Evolutionary conservation across 345 rosid species (phyloP).

Genomic region (Odontarrhena argentea): DNA sequence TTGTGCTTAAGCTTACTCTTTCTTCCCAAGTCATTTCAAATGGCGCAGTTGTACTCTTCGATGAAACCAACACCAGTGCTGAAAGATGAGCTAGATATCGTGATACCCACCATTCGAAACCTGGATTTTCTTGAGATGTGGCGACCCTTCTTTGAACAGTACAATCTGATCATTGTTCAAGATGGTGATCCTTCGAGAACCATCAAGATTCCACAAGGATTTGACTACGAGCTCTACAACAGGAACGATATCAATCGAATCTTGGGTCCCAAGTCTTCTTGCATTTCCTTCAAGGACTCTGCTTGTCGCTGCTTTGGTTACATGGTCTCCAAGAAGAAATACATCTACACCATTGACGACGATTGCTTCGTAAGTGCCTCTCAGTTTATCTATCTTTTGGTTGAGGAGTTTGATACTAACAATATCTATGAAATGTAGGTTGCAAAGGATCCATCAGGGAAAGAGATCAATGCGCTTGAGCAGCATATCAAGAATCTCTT

Average conservation of each 20-base stretch:
- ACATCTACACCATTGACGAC: slow-evolving; percentile 64
- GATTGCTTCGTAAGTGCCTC: slow-evolving; percentile 60
- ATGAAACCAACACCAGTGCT: slow-evolving; percentile 33
- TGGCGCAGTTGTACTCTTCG: slow-evolving; percentile 35
- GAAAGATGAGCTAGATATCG: slow-evolving; percentile 41
- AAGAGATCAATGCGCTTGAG: slow-evolving; percentile 78
- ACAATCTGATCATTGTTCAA: slow-evolving; percentile 41
- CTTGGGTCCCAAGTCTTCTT: slow-evolving; percentile 41
- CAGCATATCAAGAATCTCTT: slow-evolving; percentile 82
- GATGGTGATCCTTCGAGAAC: slow-evolving; percentile 41
- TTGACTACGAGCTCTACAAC: slow-evolving; percentile 40
- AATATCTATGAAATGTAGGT: slow-evolving; percentile 50
- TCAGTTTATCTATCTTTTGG: neutral
- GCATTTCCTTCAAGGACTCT: slow-evolving; percentile 43
- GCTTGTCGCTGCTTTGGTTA: slow-evolving; percentile 66
- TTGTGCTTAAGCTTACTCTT: slow-evolving; percentile 3
- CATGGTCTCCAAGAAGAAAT: slow-evolving; percentile 64
- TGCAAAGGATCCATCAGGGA: slow-evolving; percentile 78
- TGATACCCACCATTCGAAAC: slow-evolving; percentile 42
- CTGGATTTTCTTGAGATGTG: slow-evolving; percentile 41
- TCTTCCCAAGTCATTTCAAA: slow-evolving; percentile 12
- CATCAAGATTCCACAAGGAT: slow-evolving; percentile 36
- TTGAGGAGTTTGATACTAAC: neutral
- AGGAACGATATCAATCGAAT: slow-evolving; percentile 38
- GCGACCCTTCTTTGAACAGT: slow-evolving; percentile 36